Base-by-base conservation (phyloP, 371 early-diverging fungal genomes). In the Synchytrium microbalum region DNA sequence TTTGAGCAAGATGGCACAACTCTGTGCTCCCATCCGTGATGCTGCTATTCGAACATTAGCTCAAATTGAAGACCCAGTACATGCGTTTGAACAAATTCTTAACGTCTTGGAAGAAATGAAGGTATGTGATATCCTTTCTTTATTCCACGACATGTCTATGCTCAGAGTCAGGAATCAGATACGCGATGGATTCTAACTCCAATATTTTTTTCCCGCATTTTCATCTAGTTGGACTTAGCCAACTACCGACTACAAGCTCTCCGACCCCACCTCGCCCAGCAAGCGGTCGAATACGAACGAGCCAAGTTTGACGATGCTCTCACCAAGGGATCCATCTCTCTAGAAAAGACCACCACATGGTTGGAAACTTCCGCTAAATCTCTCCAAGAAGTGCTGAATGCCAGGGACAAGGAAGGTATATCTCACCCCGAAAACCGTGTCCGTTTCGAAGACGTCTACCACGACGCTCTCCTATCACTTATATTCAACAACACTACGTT, bases 1-100 rank as follows among this genome's bases (percentile, higher is more conserved):
- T 1, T 52, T 79, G 0, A 64, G 65, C 32, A 76, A 77, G 16
- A 86, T 90, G 86, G 61, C 76, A 0, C 75, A 80, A 55, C 79
- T 90, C 27, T 88, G 89, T 66, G 90, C 92, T 0, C 92, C 92
- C 10, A 76, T 86, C 1, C 81, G 90, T 5, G 91, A 91, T 64
- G 67, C 73, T 16, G 75, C 77, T 13, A 82, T 91, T 33, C 71
- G 78, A 32, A 66, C 25, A 2, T 64, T 86, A 16, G 60, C 57
- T 26, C 38, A 64, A 2, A 30, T 55, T 16, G 52, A 59, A 2
- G 71, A 74, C 60, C 70, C 63, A 25, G 69, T 71, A 14, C 71
- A 72, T 24, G 68, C 75, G n/a, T 73, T 86, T 56, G 72, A 78
- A 32, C 64, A 64, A 10, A 77, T 82, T 25, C 67, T 90, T 28